A percentile compares a stretch with the other conserved stretches of the same genome.
phyloP scores from a whole-genome alignment of 305 asterid genomes.

The Caryopteris hybrid region DNA sequence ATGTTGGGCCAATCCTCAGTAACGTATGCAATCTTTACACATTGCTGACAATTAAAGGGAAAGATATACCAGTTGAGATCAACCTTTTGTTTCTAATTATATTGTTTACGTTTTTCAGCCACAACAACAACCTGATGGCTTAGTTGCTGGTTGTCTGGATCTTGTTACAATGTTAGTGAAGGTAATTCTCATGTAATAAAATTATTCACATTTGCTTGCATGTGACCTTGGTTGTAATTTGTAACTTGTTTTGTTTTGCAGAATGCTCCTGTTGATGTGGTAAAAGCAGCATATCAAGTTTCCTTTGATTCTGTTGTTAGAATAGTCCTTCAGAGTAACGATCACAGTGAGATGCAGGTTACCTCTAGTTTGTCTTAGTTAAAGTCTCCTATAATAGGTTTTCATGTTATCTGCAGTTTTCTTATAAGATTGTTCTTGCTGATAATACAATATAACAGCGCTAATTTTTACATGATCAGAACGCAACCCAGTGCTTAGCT shows the following conservation, averaged over 20 bases:
- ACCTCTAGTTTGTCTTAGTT: slow-evolving; percentile 12
- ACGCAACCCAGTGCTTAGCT: slow-evolving; percentile 94
- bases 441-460: slow-evolving; percentile 18
- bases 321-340: slow-evolving; percentile 77
- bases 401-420: slow-evolving; percentile 10
- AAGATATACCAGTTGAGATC: slow-evolving; percentile 9
- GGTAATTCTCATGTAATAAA: slow-evolving; percentile 33
- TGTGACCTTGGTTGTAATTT: slow-evolving; percentile 16
- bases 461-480: slow-evolving; percentile 38
- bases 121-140: slow-evolving; percentile 84
- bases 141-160: slow-evolving; percentile 93
- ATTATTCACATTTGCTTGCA: not conserved
- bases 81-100: slow-evolving; percentile 22
- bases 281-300: slow-evolving; percentile 67
- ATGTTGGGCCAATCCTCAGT: slow-evolving; percentile 70
- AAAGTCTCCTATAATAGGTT: slow-evolving; percentile 14
- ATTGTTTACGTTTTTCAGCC: slow-evolving; percentile 57
- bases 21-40: slow-evolving; percentile 43
- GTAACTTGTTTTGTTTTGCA: slow-evolving; percentile 29
- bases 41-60: slow-evolving; percentile 9
- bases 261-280: slow-evolving; percentile 81
- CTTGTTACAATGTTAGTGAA: slow-evolving; percentile 81
- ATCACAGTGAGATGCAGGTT: slow-evolving; percentile 95
- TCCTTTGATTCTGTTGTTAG: slow-evolving; percentile 68
- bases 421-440: not conserved